Base-by-base conservation (phyloP, 441 rosid genomes). In the Gossypium gossypioides region DNA sequence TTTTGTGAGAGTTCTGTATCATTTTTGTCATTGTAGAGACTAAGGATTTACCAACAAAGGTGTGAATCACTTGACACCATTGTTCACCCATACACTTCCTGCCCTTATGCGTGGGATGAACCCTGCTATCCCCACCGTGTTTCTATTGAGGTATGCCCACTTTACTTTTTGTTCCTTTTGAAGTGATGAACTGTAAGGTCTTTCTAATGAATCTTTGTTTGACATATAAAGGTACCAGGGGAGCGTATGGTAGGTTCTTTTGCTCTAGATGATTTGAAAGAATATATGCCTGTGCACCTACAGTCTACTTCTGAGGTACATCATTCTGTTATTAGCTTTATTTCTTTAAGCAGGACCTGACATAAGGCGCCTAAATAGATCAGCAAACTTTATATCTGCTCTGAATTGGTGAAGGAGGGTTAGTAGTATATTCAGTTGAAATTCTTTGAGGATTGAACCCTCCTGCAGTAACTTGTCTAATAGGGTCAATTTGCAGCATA, bases 101-200 rank as follows among this genome's bases (percentile, higher is more conserved):
- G 87, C 81, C 93, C 92, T 58, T 92, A 95, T 86, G 97, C 99
- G 50, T 95, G 99, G 99, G 99, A 95, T 88, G 99, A 95, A 82
- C 97, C 98, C 57, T 87, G 87, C 80, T 92, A 79, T 80, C 97
- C 98, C 22, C 97, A 89, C 79, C 93, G 96, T 81, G 88, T 95
- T 68, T 80, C 86, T 74, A 78, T 95, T 75, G 98, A 95, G 97
- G 99, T 95, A 84, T 71, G 62, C 54, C 54, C 68, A 2, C 56
- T 29, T 52, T 67, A 52, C 29, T 50, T 60, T 66, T 71, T 71
- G 18, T 59, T 32, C 51, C 58, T 48, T 63, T 72, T 16, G 3
- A 29, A 15, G 18, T 63, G 70, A 22, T 65, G 50, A 56, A 61
- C 63, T 56, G 46, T 69, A 32, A 55, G 69, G 42, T 2, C 68